Conservation (phyloP, 805 yeast genomes). For the Schizosaccharomyces lindneri region DNA sequence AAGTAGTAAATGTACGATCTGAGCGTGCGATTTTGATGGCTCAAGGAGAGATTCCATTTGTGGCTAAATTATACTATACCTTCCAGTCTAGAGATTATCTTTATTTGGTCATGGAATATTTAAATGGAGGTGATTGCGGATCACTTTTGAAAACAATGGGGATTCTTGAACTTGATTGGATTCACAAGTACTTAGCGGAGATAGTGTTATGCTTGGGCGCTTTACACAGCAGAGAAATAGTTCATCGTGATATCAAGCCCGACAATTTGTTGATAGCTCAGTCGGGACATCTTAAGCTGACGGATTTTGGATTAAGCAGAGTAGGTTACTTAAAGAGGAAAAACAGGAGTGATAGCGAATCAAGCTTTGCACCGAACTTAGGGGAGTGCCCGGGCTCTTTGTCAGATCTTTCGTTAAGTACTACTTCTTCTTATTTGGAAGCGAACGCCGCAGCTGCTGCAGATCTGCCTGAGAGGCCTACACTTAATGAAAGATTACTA, state of each 20-base stretch:
- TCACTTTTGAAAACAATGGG: slow-evolving; percentile 64
- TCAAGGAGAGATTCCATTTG: slow-evolving; percentile 78
- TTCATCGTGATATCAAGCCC: slow-evolving; percentile 81
- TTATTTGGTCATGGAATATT: slow-evolving; percentile 84
- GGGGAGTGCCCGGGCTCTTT: slow-evolving; percentile 54
- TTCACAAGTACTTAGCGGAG: slow-evolving; percentile 59
- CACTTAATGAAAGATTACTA: neutral
- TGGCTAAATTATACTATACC: slow-evolving; percentile 66
- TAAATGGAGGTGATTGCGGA: slow-evolving; percentile 90
- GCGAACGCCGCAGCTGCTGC: neutral
- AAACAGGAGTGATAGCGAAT: slow-evolving; percentile 75
- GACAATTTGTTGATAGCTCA: slow-evolving; percentile 73
- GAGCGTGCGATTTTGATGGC: slow-evolving; percentile 87
- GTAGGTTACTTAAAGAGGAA: slow-evolving; percentile 87
- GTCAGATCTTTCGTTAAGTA: slow-evolving; percentile 22
- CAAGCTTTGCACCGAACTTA: slow-evolving; percentile 32
- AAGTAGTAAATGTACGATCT: slow-evolving; percentile 75
- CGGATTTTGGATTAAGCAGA: slow-evolving; percentile 79
- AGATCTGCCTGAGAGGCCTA: neutral
- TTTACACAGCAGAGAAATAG: slow-evolving; percentile 64
- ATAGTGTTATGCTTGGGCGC: slow-evolving; percentile 76
- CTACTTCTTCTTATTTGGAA: neutral
- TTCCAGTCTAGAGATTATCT: slow-evolving; percentile 74
- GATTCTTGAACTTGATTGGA: slow-evolving; percentile 55
- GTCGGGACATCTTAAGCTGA: slow-evolving; percentile 69